Evolutionary conservation across 2,329 filamentous ascomycete species (phyloP).

Genomic region (Beauveria brongniartii): DNA sequence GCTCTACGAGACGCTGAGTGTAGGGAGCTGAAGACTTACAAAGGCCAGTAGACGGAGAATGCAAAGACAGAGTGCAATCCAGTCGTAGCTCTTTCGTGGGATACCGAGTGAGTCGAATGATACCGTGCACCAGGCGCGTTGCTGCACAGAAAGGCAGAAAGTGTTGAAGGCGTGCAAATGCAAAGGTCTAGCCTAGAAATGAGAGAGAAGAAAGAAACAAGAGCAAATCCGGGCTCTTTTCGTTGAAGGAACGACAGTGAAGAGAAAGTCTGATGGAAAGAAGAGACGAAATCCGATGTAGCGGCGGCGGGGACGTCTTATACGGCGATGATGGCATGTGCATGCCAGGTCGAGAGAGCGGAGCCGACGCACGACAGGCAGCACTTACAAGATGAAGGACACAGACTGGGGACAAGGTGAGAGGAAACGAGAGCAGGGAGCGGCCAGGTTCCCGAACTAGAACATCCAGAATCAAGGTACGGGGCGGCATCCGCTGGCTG

Average conservation of each 20-base stretch:
- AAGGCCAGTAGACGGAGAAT: neutral
- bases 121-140: conserved; percentile 19
- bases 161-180: conserved; percentile 12
- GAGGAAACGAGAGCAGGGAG: conserved; percentile 17
- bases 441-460: conserved; percentile 23
- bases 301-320: conserved; percentile 10
- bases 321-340: conserved; percentile 4
- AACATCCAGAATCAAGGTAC: neutral
- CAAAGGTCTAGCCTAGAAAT: conserved; percentile 29
- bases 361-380: neutral
- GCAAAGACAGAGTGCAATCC: neutral
- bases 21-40: neutral
- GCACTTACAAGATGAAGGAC: neutral
- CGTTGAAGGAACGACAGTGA: conserved; percentile 8
- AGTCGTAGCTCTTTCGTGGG: conserved; percentile 3
- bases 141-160: conserved; percentile 13
- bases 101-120: conserved; percentile 12
- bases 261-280: conserved; percentile 8
- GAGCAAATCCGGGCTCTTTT: neutral
- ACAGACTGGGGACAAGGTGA: conserved; percentile 13
- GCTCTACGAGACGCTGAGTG: neutral
- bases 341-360: conserved; percentile 7
- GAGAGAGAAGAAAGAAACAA: conserved; percentile 17
- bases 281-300: neutral
- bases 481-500: neutral